phyloP scores from a whole-genome alignment of 2,329 filamentous ascomycete species.

The Rhinocladiella mackenziei region DNA sequence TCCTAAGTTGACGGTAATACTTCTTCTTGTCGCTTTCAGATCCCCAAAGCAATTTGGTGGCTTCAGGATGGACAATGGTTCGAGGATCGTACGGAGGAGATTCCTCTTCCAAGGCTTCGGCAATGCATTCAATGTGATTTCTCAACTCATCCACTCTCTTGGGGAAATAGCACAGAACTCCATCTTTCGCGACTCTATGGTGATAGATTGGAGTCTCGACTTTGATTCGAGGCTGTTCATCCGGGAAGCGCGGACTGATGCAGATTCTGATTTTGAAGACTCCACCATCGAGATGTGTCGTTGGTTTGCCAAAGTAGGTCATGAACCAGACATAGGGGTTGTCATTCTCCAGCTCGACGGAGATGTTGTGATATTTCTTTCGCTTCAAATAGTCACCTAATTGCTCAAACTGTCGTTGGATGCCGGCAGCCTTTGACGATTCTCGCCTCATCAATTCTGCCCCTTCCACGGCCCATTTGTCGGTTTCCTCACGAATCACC shows the following conservation, averaged over 20 bases:
- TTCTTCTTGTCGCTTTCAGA: constrained; percentile 70
- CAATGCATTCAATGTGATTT: constrained; percentile 78
- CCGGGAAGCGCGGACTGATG: constrained; percentile 80
- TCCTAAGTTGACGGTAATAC: constrained; percentile 69
- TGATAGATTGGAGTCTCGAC: constrained; percentile 83
- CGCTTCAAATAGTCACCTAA: constrained; percentile 70
- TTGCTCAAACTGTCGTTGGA: constrained; percentile 81
- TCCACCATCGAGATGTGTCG: constrained; percentile 90
- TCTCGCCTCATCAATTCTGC: constrained; percentile 60
- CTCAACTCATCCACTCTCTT: constrained; percentile 70
- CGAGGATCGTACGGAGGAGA: constrained; percentile 84
- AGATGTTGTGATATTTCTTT: constrained; percentile 65
- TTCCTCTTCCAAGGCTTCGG: constrained; percentile 80
- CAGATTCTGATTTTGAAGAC: constrained; percentile 76
- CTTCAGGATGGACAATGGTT: constrained; percentile 80
- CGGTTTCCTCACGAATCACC: constrained; percentile 67
- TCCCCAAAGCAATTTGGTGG: constrained; percentile 84
- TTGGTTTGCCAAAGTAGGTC: constrained; percentile 85
- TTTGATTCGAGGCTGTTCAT: constrained; percentile 78
- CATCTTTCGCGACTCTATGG: constrained; percentile 74
- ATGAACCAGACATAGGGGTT: constrained; percentile 89
- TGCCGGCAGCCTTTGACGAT: constrained; percentile 71
- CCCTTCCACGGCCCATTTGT: constrained; percentile 68
- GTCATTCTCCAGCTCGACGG: constrained; percentile 68
- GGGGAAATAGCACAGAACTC: constrained; percentile 73